Conservation (phyloP, 1,284 basidiomycete species). For the Schizopora paradoxa region DNA sequence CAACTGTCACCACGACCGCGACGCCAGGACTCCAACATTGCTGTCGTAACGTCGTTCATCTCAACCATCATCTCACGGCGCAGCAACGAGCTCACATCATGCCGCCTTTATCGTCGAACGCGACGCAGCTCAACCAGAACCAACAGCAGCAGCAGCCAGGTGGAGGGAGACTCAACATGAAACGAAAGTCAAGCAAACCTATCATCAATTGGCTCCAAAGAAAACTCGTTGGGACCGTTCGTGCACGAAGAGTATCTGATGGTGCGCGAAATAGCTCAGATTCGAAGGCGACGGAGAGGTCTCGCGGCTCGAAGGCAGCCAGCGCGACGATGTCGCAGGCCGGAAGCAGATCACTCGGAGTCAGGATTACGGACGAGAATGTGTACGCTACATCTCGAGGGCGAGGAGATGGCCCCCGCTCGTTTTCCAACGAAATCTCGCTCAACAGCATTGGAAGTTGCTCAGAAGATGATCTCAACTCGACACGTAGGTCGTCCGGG, state of each 20-base stretch:
- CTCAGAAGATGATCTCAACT: slow-evolving; percentile 42
- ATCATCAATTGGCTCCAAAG: slow-evolving; percentile 90
- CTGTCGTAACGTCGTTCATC: too few relatives aligned
- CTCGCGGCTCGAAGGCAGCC: slow-evolving; percentile 11
- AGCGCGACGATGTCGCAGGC: background rate
- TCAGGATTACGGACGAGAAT: slow-evolving; percentile 33
- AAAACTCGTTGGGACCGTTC: slow-evolving; percentile 70
- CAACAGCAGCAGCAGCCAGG: background rate
- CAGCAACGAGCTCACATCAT: slow-evolving; percentile 2
- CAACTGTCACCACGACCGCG: too few relatives aligned
- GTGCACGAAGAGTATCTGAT: slow-evolving; percentile 40
- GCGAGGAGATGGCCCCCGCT: slow-evolving; percentile 18
- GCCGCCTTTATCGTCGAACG: slow-evolving; percentile 8
- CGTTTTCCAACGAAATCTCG: slow-evolving; percentile 57
- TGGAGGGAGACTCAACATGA: slow-evolving; percentile 12
- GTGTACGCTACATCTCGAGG: slow-evolving; percentile 27
- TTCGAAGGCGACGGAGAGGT: slow-evolving; percentile 1
- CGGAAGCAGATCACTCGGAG: slow-evolving; percentile 21
- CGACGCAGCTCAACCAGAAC: slow-evolving; percentile 12
- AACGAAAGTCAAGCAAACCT: slow-evolving; percentile 62
- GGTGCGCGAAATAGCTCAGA: slow-evolving; percentile 11
- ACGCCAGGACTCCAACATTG: too few relatives aligned
- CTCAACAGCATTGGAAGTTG: slow-evolving; percentile 49
- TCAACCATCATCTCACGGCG: too few relatives aligned
- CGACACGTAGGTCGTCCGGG: slow-evolving; percentile 47